phyloP scores from a whole-genome alignment of 2,329 filamentous ascomycete genomes.

The Colletotrichum cuscutae region DNA sequence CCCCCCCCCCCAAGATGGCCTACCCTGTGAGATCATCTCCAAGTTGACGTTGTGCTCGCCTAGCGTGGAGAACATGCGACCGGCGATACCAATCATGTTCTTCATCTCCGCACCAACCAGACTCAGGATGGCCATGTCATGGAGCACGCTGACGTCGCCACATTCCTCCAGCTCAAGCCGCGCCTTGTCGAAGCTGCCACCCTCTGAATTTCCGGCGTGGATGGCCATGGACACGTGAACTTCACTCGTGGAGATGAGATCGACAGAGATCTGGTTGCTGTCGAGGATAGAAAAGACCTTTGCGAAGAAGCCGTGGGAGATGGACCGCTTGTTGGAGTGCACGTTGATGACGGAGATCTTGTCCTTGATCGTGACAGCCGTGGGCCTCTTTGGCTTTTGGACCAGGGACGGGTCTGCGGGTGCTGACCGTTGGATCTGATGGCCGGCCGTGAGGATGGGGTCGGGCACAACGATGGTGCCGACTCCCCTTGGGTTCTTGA shows the following conservation, averaged over 20 bases:
- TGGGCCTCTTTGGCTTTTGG: constrained; percentile 78
- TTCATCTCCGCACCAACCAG: constrained; percentile 96
- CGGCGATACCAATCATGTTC: constrained; percentile 94
- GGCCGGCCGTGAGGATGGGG: constrained; percentile 62
- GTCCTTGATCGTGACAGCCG: constrained; percentile 96
- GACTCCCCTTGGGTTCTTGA: constrained; percentile 83
- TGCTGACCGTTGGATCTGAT: constrained; percentile 65
- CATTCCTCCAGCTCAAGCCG: constrained; percentile 80
- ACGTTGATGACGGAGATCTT: constrained; percentile 98
- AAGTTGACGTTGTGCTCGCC: constrained; percentile 96
- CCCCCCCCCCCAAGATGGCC: constrained; percentile 37
- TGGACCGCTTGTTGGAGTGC: constrained; percentile 95
- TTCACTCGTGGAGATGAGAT: constrained; percentile 95
- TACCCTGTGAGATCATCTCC: constrained; percentile 99
- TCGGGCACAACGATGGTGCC: constrained; percentile 90
- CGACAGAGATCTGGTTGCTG: constrained; percentile 86
- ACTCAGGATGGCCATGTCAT: constrained; percentile 94
- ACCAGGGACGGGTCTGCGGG: constrained; percentile 53
- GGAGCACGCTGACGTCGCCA: constrained; percentile 89
- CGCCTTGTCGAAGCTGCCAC: constrained; percentile 72
- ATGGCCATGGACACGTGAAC: constrained; percentile 98
- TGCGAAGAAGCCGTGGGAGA: constrained; percentile 95
- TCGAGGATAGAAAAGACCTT: constrained; percentile 93
- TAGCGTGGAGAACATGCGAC: constrained; percentile 93
- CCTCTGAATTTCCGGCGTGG: constrained; percentile 77